phyloP scores from a whole-genome alignment of 2,329 filamentous ascomycete genomes.

The Cladosporium cucumerinum region DNA sequence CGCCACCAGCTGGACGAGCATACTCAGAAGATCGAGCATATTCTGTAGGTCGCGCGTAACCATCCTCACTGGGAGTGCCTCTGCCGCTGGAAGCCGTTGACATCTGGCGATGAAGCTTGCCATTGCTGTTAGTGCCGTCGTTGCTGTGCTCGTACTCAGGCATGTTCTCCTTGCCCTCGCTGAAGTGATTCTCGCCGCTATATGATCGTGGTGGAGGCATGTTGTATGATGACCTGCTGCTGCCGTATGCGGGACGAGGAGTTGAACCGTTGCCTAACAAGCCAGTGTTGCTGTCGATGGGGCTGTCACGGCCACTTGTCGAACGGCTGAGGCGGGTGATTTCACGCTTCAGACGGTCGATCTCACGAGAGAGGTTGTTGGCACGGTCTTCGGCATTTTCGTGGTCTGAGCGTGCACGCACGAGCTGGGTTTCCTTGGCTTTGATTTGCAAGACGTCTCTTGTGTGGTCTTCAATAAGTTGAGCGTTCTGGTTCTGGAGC shows the following conservation, averaged over 20 bases:
- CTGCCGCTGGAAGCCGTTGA: conserved; percentile 1
- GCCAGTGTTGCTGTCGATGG: conserved; percentile 18
- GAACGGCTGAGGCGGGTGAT: conserved; percentile 54
- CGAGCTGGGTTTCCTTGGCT: conserved; percentile 95
- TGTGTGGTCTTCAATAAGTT: conserved; percentile 95
- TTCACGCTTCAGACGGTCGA: conserved; percentile 90
- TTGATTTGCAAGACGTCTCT: conserved; percentile 94
- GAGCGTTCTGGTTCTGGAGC: conserved; percentile 93
- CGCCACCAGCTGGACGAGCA: neutral
- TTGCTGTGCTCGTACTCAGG: conserved; percentile 18
- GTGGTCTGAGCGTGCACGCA: conserved; percentile 83
- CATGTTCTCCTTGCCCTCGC: conserved; percentile 50
- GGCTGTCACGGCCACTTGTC: conserved; percentile 42
- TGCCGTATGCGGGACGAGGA: conserved; percentile 21
- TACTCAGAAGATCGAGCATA: neutral
- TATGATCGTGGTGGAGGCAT: conserved; percentile 17
- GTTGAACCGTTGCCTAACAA: conserved; percentile 14
- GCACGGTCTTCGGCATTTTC: conserved; percentile 85
- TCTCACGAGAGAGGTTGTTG: conserved; percentile 78
- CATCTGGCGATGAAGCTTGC: neutral
- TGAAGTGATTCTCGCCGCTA: conserved; percentile 17
- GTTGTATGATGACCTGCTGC: conserved; percentile 23
- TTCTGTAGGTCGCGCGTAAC: neutral
- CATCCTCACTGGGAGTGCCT: conserved; percentile 8
- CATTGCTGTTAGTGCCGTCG: neutral